These are phyloP conservation scores for Tothia fuscella DNA, from an alignment of 2,329 filamentous ascomycete genomes.

Conservation along the genomic window DNA sequence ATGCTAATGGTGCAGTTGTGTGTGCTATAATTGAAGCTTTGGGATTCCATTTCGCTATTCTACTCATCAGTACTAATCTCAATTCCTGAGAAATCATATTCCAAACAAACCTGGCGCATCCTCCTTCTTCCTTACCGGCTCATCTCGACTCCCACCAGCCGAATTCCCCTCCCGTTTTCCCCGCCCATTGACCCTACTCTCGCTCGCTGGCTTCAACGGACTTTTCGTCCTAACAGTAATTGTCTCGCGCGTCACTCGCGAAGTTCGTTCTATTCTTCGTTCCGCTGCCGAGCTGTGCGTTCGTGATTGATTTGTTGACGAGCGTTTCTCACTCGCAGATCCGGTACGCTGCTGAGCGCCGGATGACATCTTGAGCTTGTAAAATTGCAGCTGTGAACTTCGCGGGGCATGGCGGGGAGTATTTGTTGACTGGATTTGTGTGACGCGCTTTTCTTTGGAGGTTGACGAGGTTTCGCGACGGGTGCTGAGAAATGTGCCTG, in stretches of 20 bases:
- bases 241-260: constrained; percentile 25
- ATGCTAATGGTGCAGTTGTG: constrained; percentile 61
- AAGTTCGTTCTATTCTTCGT: constrained; percentile 23
- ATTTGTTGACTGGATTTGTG: no score
- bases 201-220: constrained; percentile 24
- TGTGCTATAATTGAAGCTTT: constrained; percentile 62
- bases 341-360: no score
- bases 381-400: no score
- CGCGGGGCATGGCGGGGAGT: no score
- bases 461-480: no score
- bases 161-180: constrained; percentile 21
- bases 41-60: constrained; percentile 53
- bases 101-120: constrained; percentile 13
- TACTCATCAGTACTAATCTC: neutral
- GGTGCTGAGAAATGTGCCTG: no score
- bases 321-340: no score
- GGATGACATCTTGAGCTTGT: no score
- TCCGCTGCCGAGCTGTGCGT: constrained; percentile 15
- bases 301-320: neutral
- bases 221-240: constrained; percentile 24
- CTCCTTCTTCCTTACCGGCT: constrained; percentile 10
- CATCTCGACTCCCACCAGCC: constrained; percentile 11
- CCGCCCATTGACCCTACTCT: constrained; percentile 22
- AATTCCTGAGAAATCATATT: constrained; percentile 13
- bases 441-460: no score